Percentiles rank a stretch among this genome's conserved stretches.
phyloP scores from a whole-genome alignment of 176 grass and related monocot species.

The Thinopyrum elongatum region DNA sequence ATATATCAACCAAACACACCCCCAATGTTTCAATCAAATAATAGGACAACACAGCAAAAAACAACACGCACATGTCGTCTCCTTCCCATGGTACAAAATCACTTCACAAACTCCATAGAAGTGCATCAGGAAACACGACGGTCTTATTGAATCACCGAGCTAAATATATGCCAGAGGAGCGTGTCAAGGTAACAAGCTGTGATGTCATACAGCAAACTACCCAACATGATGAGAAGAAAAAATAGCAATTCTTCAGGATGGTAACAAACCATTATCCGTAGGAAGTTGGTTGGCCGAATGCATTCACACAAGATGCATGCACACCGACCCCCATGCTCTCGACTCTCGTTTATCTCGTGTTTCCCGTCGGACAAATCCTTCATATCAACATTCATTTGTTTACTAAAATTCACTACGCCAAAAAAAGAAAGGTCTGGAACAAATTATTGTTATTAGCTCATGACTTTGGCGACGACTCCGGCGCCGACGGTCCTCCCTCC shows the following conservation, averaged over 20 bases:
- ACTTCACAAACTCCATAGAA: no score
- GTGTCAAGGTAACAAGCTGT: slow-evolving; percentile 32
- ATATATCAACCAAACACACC: no score
- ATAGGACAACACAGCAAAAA: no score
- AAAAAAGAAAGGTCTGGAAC: slow-evolving; percentile 10
- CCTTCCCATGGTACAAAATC: no score
- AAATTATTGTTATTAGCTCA: slow-evolving; percentile 65
- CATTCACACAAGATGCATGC: slow-evolving; percentile 19
- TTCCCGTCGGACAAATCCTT: slow-evolving; percentile 27
- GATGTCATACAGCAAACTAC: slow-evolving; percentile 28
- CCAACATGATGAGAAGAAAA: neutral
- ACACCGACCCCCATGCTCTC: slow-evolving; percentile 16
- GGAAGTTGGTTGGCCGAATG: slow-evolving; percentile 11
- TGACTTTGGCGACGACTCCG: slow-evolving; percentile 86
- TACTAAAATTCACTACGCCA: slow-evolving; percentile 26
- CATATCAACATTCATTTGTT: slow-evolving; percentile 51
- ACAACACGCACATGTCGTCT: neutral
- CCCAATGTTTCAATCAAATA: no score
- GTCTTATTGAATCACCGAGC: slow-evolving; percentile 44
- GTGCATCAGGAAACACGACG: neutral
- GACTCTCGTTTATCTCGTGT: slow-evolving; percentile 21
- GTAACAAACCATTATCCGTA: slow-evolving; percentile 5
- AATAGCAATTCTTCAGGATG: slow-evolving; percentile 17
- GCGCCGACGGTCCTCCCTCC: slow-evolving; percentile 93
- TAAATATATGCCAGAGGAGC: slow-evolving; percentile 25